Percentiles rank a stretch among this genome's conserved stretches.
These are phyloP conservation scores for Aspergillus avenaceus DNA, from an alignment of 495 filamentous ascomycete species.

Conservation along the genomic window DNA sequence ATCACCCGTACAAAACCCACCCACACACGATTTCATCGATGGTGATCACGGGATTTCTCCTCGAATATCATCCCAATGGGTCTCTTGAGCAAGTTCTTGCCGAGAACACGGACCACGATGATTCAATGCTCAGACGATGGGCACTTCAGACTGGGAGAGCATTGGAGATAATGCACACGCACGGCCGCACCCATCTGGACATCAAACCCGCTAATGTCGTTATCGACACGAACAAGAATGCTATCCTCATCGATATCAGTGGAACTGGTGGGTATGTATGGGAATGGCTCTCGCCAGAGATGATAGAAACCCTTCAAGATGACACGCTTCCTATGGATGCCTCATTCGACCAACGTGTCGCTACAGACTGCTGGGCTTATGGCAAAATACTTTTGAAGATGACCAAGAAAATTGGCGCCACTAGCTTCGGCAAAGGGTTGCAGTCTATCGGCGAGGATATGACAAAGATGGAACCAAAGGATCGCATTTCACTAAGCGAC, in stretches of 20 bases:
- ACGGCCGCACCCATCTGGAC: constrained; percentile 15
- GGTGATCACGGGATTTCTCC: constrained; percentile 16
- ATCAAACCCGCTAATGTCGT: constrained; percentile 23
- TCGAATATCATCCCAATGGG: constrained; percentile 17
- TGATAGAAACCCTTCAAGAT: constrained; percentile 9
- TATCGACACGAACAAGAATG: constrained; percentile 12
- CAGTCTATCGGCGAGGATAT: constrained; percentile 6
- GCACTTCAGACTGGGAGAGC: constrained; percentile 11
- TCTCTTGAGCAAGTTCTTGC: constrained; percentile 10
- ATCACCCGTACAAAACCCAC: constrained; percentile 13
- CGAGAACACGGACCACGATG: constrained; percentile 2
- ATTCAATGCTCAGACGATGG: constrained; percentile 10
- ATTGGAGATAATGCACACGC: constrained; percentile 7
- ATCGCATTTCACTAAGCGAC: constrained; percentile 9
- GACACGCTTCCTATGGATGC: constrained; percentile 5
- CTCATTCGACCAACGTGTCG: constrained; percentile 6
- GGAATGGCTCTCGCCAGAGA: constrained; percentile 19
- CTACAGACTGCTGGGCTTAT: constrained; percentile 20
- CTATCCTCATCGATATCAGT: constrained; percentile 19
- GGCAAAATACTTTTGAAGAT: constrained; percentile 14
- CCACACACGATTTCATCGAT: not conserved
- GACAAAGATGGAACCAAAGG: constrained; percentile 10
- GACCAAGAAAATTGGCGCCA: constrained; percentile 6
- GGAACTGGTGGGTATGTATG: constrained; percentile 14
- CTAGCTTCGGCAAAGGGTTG: constrained; percentile 3